Percentiles rank a stretch among this genome's conserved stretches.
Conservation (phyloP, 2,329 filamentous ascomycete genomes). For the Aspergillus sp. region DNA sequence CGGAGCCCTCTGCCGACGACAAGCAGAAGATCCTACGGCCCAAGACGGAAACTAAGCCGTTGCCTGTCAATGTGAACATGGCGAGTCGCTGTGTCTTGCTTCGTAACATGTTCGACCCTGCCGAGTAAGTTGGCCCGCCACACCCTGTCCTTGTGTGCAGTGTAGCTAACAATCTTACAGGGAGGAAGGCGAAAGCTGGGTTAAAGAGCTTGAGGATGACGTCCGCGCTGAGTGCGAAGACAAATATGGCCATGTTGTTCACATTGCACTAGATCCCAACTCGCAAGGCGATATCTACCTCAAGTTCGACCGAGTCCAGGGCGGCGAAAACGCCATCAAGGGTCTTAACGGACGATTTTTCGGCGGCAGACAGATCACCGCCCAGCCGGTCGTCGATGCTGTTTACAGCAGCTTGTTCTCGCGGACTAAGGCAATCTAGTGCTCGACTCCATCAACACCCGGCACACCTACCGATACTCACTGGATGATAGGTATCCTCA, state of each 20-base stretch:
- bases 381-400: slow-evolving; percentile 93
- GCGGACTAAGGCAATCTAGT: slow-evolving; percentile 74
- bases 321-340: slow-evolving; percentile 96
- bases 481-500: slow-evolving; percentile 28
- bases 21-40: slow-evolving; percentile 73
- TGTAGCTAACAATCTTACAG: slow-evolving; percentile 50
- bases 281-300: slow-evolving; percentile 96
- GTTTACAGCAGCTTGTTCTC: slow-evolving; percentile 98
- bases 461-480: slow-evolving; percentile 13
- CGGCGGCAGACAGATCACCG: slow-evolving; percentile 87
- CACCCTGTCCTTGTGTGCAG: background rate
- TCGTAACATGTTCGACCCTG: slow-evolving; percentile 91
- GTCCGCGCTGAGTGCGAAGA: slow-evolving; percentile 88
- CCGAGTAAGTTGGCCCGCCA: slow-evolving; percentile 66
- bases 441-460: slow-evolving; percentile 19
- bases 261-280: slow-evolving; percentile 92
- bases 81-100: slow-evolving; percentile 91
- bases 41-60: slow-evolving; percentile 73
- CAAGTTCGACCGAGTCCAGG: slow-evolving; percentile 94
- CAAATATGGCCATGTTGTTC: slow-evolving; percentile 96
- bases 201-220: slow-evolving; percentile 91
- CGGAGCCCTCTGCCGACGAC: slow-evolving; percentile 58
- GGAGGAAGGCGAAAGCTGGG: slow-evolving; percentile 83
- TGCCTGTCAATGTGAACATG: slow-evolving; percentile 85
- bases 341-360: slow-evolving; percentile 97